Evolutionary conservation across 768 basidiomycete genomes (phyloP), one percentile per base, ranked within the genome.

Genomic region (Amylocystis lapponica): DNA sequence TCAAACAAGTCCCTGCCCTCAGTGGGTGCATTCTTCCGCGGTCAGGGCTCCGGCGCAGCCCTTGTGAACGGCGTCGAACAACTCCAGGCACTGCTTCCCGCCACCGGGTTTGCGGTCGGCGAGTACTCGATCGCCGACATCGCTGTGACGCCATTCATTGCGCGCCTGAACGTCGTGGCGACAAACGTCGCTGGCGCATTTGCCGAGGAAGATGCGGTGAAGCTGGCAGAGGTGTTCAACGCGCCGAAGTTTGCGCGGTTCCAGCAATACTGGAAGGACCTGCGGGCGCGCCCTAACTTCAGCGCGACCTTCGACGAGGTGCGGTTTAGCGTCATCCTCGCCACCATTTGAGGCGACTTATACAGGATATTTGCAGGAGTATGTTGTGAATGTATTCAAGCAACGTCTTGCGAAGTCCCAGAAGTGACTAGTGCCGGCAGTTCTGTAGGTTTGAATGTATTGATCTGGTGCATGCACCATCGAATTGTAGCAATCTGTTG

Each of bases 61-160:
- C 44, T 80, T 34, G 52, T 75, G 21, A 48, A 52, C 9, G 75
- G 63, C 0, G 54, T 80, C 31, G 73, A 77, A 33, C 58, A 57
- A 16, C 50, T 79, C 25, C 81, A 83, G 57, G 54, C 45, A 7
- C 63, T 76, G 14, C 66, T 86, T 21, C 74, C 77, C 1, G 39
- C 27, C 17, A 65, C 69, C 27, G 74, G 73, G 27, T 79, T 64
- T 32, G 78, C 57, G 1, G 37, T 66, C 13, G 68, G 67, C 5
- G 54, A 59, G n/a, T 85, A 71, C 58, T 78, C 72, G 14, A 74
- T 76, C 38, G 83, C 82, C 9, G 84, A 85, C 51, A 72, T 76
- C 7, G 75, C 79, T 0, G 54, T 83, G 16, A 63, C 73, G 1
- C 80, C 84, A 1, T 81, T 83, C 69, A 49, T 83, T 12, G 79